Evolutionary conservation across 129 eudicot genomes (phyloP).

Genomic region (Saussurea involucrata): DNA sequence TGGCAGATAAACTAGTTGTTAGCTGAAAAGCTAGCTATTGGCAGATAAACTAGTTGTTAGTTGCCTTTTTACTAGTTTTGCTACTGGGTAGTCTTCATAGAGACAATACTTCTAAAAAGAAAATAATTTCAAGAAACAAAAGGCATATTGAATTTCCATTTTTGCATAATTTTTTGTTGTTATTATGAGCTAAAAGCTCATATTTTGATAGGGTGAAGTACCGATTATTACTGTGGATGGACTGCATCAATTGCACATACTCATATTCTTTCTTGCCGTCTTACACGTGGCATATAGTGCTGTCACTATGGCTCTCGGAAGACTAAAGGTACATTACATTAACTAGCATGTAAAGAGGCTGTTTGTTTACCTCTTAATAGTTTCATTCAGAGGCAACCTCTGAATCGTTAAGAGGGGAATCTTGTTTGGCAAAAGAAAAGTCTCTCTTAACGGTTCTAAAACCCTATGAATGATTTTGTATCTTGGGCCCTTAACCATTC

Average conservation of each 20-base stretch:
- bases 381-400: no score
- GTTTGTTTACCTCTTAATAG: no score
- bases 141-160: background rate
- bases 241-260: constrained; percentile 86
- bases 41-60: background rate
- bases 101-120: background rate
- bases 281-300: constrained; percentile 79
- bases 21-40: no score
- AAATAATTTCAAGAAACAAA: background rate
- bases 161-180: background rate
- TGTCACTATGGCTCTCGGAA: constrained; percentile 84
- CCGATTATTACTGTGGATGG: constrained; percentile 66
- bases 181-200: background rate
- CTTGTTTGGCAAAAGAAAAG: no score
- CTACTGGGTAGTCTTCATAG: no score
- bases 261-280: constrained; percentile 82
- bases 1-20: no score
- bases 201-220: constrained; percentile 42
- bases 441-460: no score
- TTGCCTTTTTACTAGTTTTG: background rate
- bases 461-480: no score
- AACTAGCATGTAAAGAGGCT: background rate
- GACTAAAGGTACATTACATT: constrained; percentile 53
- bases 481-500: no score
- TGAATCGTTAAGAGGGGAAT: no score